phyloP scores from a whole-genome alignment of 768 basidiomycete genomes.

The Russula emetica region DNA sequence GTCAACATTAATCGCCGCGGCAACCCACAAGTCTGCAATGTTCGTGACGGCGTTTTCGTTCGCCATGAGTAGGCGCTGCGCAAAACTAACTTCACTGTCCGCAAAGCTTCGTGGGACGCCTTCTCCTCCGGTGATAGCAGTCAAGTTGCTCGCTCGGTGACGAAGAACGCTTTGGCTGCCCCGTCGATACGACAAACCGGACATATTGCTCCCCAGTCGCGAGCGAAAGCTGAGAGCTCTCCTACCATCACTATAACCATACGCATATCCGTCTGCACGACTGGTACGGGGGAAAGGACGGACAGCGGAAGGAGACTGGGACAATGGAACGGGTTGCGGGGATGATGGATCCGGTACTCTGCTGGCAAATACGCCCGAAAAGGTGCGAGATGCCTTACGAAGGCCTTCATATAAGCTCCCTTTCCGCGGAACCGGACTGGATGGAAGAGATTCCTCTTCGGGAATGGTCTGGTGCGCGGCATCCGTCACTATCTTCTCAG shows the following conservation, averaged over 20 bases:
- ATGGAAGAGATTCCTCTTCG: constrained; percentile 55
- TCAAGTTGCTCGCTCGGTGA: constrained; percentile 44
- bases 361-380: constrained; percentile 58
- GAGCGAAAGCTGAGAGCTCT: constrained; percentile 33
- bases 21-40: constrained; percentile 96
- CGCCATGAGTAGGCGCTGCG: constrained; percentile 83
- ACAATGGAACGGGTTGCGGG: constrained; percentile 37
- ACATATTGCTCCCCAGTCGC: constrained; percentile 25
- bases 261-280: constrained; percentile 69
- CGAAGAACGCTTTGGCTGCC: constrained; percentile 54
- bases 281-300: constrained; percentile 50
- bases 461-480: constrained; percentile 47
- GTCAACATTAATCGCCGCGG: constrained; percentile 92
- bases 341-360: constrained; percentile 42
- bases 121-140: constrained; percentile 36
- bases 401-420: constrained; percentile 27
- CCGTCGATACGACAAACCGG: constrained; percentile 38
- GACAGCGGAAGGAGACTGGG: constrained; percentile 40
- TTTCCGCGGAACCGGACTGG: constrained; percentile 36
- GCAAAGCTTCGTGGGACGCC: constrained; percentile 38
- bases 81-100: constrained; percentile 71
- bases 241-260: constrained; percentile 58
- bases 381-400: constrained; percentile 41
- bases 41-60: constrained; percentile 94
- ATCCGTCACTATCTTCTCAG: constrained; percentile 56